Base-by-base conservation (phyloP, 495 filamentous ascomycete species). In the Astrothelium macrocarpum region DNA sequence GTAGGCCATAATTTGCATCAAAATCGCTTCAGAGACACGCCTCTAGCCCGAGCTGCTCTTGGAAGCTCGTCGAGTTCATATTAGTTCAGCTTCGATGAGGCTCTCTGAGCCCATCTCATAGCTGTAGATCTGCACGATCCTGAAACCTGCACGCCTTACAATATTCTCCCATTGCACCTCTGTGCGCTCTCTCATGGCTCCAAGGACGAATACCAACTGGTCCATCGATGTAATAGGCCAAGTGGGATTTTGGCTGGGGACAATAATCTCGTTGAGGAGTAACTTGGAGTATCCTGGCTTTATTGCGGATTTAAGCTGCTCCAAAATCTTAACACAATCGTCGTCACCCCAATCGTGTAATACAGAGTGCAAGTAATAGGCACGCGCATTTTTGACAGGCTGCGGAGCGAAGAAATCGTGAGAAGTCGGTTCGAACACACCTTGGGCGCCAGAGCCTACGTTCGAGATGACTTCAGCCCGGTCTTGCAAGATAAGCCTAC, bases 381-480 rank as follows among this genome's bases (percentile, higher is more conserved):
- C 73, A 10, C 70, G 66, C n/a, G 72, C 72, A 64, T 70, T 71
- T 59, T 72, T 71, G 23, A 82, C 71, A 2, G 81, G 81, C 69
- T 85, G 81, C 1, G 73, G 68, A 0, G 76, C 80, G 60, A 82
- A 81, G 65, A 85, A 80, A 63, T 84, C 74, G 66, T 84, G 74
- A 0, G 46, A 53, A 56, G 7, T 31, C 18, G 28, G 9, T 16
- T 62, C 34, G 25, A 65, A 34, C 1, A 20, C 34, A 28, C 53
- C 61, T 3, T 32, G 25, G 32, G 59, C 29, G 18, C 12, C 20
- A 14, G 14, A 14, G 7, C 18, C n/a, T 1, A 76, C 45, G 74
- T 71, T 59, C 45, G 73, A 26, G 46, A 82, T 65, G 16, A 79
- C 76, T 1, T 67, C 68, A 11, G 75, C 71, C 0, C 76, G 71